Percentiles rank a stretch among this genome's conserved stretches.
Evolutionary conservation across 768 basidiomycete genomes (phyloP).

Genomic region (Gloeostereum incarnatum): DNA sequence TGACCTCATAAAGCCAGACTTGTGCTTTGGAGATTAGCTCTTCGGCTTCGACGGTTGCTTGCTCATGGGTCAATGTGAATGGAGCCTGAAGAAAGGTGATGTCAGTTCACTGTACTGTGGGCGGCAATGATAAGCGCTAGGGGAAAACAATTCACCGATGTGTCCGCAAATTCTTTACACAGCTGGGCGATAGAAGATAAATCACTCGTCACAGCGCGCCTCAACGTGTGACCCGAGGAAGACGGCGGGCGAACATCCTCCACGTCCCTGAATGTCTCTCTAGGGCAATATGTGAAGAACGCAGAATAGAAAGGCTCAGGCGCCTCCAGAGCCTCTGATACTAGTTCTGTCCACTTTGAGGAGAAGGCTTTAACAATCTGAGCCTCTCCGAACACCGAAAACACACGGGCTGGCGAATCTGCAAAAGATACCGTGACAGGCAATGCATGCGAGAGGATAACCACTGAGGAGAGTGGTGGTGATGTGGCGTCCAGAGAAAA

Average conservation of each 20-base stretch:
- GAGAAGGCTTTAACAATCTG: conserved; percentile 31
- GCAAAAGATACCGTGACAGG: conserved; percentile 26
- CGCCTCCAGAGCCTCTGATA: conserved; percentile 7
- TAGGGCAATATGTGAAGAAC: conserved; percentile 32
- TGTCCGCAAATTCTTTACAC: conserved; percentile 41
- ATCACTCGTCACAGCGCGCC: conserved; percentile 29
- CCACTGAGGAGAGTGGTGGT: conserved; percentile 18
- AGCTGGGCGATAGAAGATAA: conserved; percentile 29
- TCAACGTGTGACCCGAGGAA: conserved; percentile 24
- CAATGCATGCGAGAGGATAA: conserved; percentile 23
- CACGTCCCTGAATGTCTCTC: conserved; percentile 21
- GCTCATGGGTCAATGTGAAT: conserved; percentile 28
- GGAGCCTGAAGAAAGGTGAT: conserved; percentile 20
- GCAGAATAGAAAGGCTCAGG: conserved; percentile 42
- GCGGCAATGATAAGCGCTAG: conserved; percentile 1
- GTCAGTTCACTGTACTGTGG: background rate
- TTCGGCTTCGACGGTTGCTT: conserved; percentile 31
- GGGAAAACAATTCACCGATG: conserved; percentile 45
- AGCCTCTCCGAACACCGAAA: conserved; percentile 39
- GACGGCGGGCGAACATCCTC: conserved; percentile 1
- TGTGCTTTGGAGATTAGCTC: conserved; percentile 39
- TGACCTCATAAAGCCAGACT: conserved; percentile 41
- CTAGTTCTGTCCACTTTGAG: too few relatives aligned
- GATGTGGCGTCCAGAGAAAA: conserved; percentile 36
- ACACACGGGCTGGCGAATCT: conserved; percentile 34